phyloP scores from a whole-genome alignment of 148 eudicot genomes.

The Chenopodium berlandieri region DNA sequence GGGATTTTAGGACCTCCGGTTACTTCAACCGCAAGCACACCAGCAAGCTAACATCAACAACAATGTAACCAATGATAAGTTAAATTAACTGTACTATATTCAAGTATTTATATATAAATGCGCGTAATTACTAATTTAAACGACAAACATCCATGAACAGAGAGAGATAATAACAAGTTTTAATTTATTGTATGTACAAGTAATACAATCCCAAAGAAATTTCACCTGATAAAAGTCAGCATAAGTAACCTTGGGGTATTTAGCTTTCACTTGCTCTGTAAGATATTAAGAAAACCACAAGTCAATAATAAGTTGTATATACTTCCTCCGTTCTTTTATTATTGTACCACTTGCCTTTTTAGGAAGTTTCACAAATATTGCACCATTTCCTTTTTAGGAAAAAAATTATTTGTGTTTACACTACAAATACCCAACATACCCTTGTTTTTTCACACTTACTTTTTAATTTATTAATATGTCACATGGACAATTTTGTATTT shows the following conservation, averaged over 20 bases:
- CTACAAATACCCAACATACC: too few species aligned
- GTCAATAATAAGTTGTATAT: neutral
- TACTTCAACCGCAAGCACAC: conserved; percentile 83
- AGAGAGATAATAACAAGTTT: neutral
- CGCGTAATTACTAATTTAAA: neutral
- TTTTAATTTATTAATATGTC: too few species aligned
- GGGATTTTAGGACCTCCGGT: conserved; percentile 77
- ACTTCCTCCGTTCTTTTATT: too few species aligned
- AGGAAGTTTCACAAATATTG: too few species aligned
- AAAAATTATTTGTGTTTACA: too few species aligned
- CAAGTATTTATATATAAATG: too few species aligned
- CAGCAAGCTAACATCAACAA: conserved; percentile 63
- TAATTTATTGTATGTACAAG: neutral
- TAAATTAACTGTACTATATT: too few species aligned
- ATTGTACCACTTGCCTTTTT: too few species aligned
- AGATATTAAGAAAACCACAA: conserved; percentile 7
- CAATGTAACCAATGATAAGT: neutral
- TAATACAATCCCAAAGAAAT: neutral
- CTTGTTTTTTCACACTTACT: too few species aligned
- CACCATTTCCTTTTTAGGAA: too few species aligned
- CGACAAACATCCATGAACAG: neutral
- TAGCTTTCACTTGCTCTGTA: conserved; percentile 68
- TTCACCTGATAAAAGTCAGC: conserved; percentile 88
- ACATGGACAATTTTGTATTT: too few species aligned
- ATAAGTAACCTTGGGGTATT: conserved; percentile 59